Evolutionary conservation across 2,329 filamentous ascomycete species (phyloP).

Genomic region (Trichoderma semiorbis): DNA sequence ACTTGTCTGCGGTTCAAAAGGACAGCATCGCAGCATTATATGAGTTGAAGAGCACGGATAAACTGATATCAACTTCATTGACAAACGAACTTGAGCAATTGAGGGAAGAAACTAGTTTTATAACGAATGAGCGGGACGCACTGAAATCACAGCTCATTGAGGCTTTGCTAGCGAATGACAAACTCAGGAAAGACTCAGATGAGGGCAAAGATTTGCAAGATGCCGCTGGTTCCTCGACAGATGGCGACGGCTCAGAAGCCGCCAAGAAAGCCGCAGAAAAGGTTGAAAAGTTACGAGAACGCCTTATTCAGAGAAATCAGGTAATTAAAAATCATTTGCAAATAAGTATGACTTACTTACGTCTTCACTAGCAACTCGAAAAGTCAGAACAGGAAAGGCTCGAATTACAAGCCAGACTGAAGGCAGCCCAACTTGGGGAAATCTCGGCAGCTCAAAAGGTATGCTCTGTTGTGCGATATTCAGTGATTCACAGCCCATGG

Average conservation of each 20-base stretch:
- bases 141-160: conserved; percentile 59
- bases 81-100: conserved; percentile 55
- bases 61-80: conserved; percentile 56
- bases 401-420: conserved; percentile 54
- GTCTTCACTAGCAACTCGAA: conserved; percentile 50
- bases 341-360: not conserved
- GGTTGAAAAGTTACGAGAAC: conserved; percentile 55
- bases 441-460: conserved; percentile 52
- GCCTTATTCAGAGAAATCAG: conserved; percentile 56
- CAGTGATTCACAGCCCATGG: not conserved
- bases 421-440: conserved; percentile 49
- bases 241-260: conserved; percentile 35
- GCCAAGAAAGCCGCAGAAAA: conserved; percentile 47
- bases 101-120: conserved; percentile 48
- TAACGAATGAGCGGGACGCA: conserved; percentile 51
- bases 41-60: conserved; percentile 57
- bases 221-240: conserved; percentile 33
- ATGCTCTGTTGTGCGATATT: conserved; percentile 29
- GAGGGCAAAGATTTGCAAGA: conserved; percentile 43
- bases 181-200: conserved; percentile 53
- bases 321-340: conserved; percentile 41
- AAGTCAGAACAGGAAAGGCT: conserved; percentile 54
- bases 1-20: conserved; percentile 53
- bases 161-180: conserved; percentile 58
- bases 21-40: conserved; percentile 54